phyloP scores from a whole-genome alignment of 768 basidiomycete species.

The Mycena vulgaris region DNA sequence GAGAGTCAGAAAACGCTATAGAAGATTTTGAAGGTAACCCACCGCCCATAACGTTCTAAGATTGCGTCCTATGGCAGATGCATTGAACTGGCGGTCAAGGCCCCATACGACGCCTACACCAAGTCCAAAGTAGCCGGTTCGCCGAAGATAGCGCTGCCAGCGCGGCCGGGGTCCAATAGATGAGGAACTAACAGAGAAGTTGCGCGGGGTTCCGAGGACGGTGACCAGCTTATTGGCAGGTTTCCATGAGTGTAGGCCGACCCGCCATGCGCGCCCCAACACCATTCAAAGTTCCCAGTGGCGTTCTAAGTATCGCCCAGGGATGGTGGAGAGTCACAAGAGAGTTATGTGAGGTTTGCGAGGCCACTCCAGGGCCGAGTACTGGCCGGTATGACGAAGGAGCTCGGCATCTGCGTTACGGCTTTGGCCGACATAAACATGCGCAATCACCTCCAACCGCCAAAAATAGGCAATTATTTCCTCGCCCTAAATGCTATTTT shows the following conservation, averaged over 20 bases:
- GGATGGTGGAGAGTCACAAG: not conserved
- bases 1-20: not conserved
- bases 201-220: not conserved
- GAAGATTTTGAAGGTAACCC: conserved; percentile 30
- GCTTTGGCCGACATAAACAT: too few relatives aligned
- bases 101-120: conserved; percentile 60
- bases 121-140: conserved; percentile 54
- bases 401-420: conserved; percentile 32
- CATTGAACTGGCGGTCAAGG: conserved; percentile 69
- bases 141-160: conserved; percentile 45
- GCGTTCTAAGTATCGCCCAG: not conserved
- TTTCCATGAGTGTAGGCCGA: conserved; percentile 19
- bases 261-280: conserved; percentile 21
- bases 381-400: conserved; percentile 33
- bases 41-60: conserved; percentile 69
- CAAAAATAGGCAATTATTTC: too few relatives aligned
- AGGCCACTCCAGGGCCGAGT: not conserved
- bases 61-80: conserved; percentile 69
- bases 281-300: conserved; percentile 24
- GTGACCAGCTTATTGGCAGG: not conserved
- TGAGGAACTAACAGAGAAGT: not conserved
- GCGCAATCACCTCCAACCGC: too few relatives aligned
- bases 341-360: not conserved
- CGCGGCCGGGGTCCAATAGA: conserved; percentile 9
- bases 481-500: too few relatives aligned